Base-by-base conservation (phyloP, 495 filamentous ascomycete species). In the Tuber brumale region DNA sequence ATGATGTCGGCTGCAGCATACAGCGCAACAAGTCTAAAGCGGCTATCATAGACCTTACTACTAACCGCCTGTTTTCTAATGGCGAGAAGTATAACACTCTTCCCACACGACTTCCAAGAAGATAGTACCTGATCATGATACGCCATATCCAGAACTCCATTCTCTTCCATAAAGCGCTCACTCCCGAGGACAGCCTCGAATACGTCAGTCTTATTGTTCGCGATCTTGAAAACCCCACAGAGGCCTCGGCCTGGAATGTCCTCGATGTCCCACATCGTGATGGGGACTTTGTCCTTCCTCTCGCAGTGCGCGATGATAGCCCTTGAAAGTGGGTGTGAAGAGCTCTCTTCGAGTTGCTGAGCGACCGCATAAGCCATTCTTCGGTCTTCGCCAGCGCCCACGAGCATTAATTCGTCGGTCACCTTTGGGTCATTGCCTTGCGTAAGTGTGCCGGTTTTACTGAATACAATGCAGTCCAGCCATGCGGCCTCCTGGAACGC, bases 381-480 rank as follows among this genome's bases (percentile, higher is more conserved):
- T 70, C 57, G 23, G 18, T 43, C 69, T 31, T 85, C 69, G 35
- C 84, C 82, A 0, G 83, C 75, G 23, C 86, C 84, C 6, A 84
- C 85, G 57, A 89, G 83, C 37, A 89, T 78, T 76, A 91, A 85
- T 73, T 90, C 87, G 70, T 95, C 91, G 0, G 92, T 92, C 27
- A 97, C 90, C 12, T 84, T 89, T 0, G 94, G 89, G 75, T 93
- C 90, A 61, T 92, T 92, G 57, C 94, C 94, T 80, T 92, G 85
- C 0, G 94, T 97, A 71, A 97, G 85, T 0, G 94, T 97, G 0
- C 94, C 94, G 0, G 94, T 97, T 86, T 97, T 97, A 85, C 97
- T 94, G 79, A 97, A 97, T 5, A 97, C 93, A 37, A 97, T 89
- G 69, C 90, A 91, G 82, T 95, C 92, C 18, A 97, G 87, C 3